phyloP scores from a whole-genome alignment of 257 asterid genomes.

The Penstemon davidsonii region DNA sequence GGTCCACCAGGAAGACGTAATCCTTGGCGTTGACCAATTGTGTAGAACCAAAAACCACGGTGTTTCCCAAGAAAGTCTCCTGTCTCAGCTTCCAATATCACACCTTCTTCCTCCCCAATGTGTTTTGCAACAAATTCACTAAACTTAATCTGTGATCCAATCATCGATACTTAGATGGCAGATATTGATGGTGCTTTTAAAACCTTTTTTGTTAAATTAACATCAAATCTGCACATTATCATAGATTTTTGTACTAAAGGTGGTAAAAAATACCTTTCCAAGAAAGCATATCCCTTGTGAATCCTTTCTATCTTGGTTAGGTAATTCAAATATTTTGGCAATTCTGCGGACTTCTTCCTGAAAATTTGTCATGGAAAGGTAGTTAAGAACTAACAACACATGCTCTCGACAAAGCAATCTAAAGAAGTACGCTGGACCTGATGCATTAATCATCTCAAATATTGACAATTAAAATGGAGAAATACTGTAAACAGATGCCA shows the following conservation, averaged over 20 bases:
- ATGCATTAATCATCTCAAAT: background rate
- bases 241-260: slow-evolving; percentile 4
- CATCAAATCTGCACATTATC: background rate
- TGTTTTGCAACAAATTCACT: slow-evolving; percentile 92
- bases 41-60: slow-evolving; percentile 94
- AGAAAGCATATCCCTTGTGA: slow-evolving; percentile 99
- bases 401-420: slow-evolving; percentile 3
- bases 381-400: slow-evolving; percentile 23
- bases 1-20: slow-evolving; percentile 99
- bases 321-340: slow-evolving; percentile 69
- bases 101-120: slow-evolving; percentile 94
- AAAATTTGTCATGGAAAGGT: slow-evolving; percentile 25
- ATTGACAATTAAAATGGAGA: slow-evolving; percentile 17
- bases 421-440: background rate
- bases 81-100: slow-evolving; percentile 90
- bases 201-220: background rate
- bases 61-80: slow-evolving; percentile 94
- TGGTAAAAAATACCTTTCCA: slow-evolving; percentile 66
- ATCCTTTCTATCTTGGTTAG: slow-evolving; percentile 93
- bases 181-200: background rate
- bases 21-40: slow-evolving; percentile 98
- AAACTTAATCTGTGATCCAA: slow-evolving; percentile 65
- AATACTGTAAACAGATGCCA: slow-evolving; percentile 4
- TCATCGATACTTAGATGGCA: slow-evolving; percentile 17
- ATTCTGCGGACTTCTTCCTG: slow-evolving; percentile 96